Base-by-base conservation (phyloP, 2,329 filamentous ascomycete species). In the Xylaria hypoxylon region DNA sequence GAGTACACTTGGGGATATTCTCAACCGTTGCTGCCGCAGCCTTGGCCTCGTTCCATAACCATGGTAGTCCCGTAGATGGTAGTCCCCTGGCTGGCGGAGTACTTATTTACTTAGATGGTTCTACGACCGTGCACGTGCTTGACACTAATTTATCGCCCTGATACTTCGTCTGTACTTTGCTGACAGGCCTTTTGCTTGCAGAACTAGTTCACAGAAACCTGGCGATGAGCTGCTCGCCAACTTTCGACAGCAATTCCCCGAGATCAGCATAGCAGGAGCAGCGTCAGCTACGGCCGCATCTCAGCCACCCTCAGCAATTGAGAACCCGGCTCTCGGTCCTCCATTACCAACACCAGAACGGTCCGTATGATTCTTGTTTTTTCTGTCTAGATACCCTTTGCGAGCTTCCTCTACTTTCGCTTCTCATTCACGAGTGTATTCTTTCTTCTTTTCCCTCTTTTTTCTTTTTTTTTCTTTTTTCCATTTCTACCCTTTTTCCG, bases 201-300 rank as follows among this genome's bases (percentile, higher is more conserved):
- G 90, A 81, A 92, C 87, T 76, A 93, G 88, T 79, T 89, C 92
- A 62, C 92, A 94, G 80, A 97, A 97, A 83, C 94, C 94, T 62
- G 90, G 89, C 78, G 92, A 94, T 77, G 92, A 94, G 75, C 86
- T 97, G 76, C 89, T 96, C 78, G 89, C 89, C 80, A 90, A 89
- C 78, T 97, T 97, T 82, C 92, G 92, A 79, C 88, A 92, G 75
- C 90, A 88, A 72, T 97, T 97, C 76, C 91, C 93, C 52, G 89
- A 94, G 74, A 83, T 96, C 68, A 82, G 86, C 63, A 82, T 86
- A 59, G 83, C 85, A 65, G 82, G 82, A 63, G 62, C 73, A 53
- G 74, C 80, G 72, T 78, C 85, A 60, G 79, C 85, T 74, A 74
- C 82, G 72, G 74, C 78, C 72, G 75, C 81, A 75, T 75, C 81